Percentiles rank a stretch among this genome's conserved stretches.
These are phyloP conservation scores for Deinandra increscens DNA, from an alignment of 129 eudicot genomes.

Conservation along the genomic window DNA sequence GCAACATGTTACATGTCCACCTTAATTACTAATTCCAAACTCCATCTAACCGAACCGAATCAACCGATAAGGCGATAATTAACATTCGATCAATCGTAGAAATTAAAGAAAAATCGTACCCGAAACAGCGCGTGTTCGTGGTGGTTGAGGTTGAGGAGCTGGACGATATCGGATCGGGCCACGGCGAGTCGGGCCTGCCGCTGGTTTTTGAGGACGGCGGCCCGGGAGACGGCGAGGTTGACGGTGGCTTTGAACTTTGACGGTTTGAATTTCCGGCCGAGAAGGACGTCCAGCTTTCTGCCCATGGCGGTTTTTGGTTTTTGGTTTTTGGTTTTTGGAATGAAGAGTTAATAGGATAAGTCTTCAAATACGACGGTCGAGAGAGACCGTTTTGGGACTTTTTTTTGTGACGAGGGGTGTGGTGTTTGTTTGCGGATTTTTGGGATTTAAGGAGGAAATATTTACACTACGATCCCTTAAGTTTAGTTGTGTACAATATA, in stretches of 20 bases:
- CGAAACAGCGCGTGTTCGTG: slow-evolving; percentile 76
- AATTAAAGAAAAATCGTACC: slow-evolving; percentile 43
- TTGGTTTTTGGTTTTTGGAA: too few species aligned
- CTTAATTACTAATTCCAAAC: too few species aligned
- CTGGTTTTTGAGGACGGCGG: slow-evolving; percentile 63
- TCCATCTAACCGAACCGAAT: too few species aligned
- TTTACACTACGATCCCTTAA: not conserved
- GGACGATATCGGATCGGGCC: slow-evolving; percentile 59
- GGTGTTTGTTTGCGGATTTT: not conserved
- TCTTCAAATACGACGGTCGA: not conserved
- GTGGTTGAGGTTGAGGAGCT: slow-evolving; percentile 58
- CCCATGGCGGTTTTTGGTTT: slow-evolving; percentile 56
- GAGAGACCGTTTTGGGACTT: slow-evolving; percentile 14
- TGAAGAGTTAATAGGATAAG: slow-evolving; percentile 1
- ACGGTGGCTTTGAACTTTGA: slow-evolving; percentile 50
- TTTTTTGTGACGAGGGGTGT: slow-evolving; percentile 17
- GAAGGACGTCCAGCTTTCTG: slow-evolving; percentile 58
- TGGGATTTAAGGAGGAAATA: not conserved
- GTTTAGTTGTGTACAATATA: not conserved
- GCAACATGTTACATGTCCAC: not conserved
- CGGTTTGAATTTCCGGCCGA: slow-evolving; percentile 61
- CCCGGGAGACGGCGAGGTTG: slow-evolving; percentile 55
- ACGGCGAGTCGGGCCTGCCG: slow-evolving; percentile 52
- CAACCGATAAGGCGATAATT: too few species aligned
- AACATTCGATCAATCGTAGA: too few species aligned